These are phyloP conservation scores for Citrus inodora DNA, from an alignment of 345 rosid species.

Conservation along the genomic window DNA sequence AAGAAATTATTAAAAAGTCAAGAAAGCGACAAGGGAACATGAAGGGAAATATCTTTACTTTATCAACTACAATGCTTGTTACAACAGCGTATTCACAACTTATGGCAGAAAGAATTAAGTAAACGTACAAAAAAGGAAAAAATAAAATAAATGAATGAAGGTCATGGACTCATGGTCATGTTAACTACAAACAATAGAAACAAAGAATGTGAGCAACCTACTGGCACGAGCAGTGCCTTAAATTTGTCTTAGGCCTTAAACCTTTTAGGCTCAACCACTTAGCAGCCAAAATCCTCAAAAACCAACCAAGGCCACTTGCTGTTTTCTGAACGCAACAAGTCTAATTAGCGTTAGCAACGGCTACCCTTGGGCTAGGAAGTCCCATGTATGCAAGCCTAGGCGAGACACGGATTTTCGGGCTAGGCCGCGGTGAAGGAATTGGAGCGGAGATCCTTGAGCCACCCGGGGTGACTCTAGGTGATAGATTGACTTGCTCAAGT, in stretches of 20 bases:
- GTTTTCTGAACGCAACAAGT: background rate
- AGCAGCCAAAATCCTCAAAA: background rate
- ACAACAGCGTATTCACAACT: background rate
- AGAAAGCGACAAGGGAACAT: background rate
- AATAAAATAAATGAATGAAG: background rate
- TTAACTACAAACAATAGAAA: conserved; percentile 6
- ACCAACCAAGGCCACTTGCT: background rate
- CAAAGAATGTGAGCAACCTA: background rate
- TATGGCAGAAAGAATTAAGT: background rate
- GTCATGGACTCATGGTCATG: background rate
- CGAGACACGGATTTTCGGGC: conserved; percentile 38
- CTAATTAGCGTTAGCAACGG: background rate
- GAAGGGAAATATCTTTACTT: background rate
- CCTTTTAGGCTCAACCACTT: background rate
- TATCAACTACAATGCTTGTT: background rate
- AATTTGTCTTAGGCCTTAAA: background rate
- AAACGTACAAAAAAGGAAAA: background rate
- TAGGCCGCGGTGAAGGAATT: conserved; percentile 47
- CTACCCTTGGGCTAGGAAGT: conserved; percentile 40
- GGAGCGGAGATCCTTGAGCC: conserved; percentile 22
- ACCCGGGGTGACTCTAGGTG: conserved; percentile 40
- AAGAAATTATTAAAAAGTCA: no score
- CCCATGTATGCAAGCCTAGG: conserved; percentile 58
- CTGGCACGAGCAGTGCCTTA: conserved; percentile 12
- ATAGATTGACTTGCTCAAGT: conserved; percentile 59